phyloP scores from a whole-genome alignment of 2,329 filamentous ascomycete genomes.

The Exophiala sp. region DNA sequence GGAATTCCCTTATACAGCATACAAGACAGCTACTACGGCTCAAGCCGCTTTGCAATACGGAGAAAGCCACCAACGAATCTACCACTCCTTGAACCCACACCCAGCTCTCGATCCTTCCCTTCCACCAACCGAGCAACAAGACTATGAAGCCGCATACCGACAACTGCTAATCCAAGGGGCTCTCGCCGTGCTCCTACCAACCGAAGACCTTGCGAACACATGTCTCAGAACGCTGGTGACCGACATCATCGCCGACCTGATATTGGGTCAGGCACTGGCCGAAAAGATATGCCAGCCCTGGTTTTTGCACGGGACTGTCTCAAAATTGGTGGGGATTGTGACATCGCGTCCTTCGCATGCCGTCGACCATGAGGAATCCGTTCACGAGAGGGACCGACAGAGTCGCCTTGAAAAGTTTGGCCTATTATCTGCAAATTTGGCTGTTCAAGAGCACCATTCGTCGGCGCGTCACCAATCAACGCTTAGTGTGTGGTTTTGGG shows the following conservation, averaged over 20 bases:
- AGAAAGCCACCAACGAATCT: constrained; percentile 64
- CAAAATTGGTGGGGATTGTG: constrained; percentile 61
- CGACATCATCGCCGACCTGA: constrained; percentile 85
- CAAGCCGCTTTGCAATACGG: constrained; percentile 58
- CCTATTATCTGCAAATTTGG: constrained; percentile 43
- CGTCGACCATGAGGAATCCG: constrained; percentile 9
- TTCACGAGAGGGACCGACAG: constrained; percentile 32
- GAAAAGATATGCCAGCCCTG: constrained; percentile 81
- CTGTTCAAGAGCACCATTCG: constrained; percentile 26
- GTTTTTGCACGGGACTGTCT: constrained; percentile 81
- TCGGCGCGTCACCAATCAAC: constrained; percentile 33
- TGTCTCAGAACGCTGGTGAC: constrained; percentile 79
- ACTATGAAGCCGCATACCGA: constrained; percentile 79
- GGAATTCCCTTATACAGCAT: constrained; percentile 52
- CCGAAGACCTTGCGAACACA: constrained; percentile 84
- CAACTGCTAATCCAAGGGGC: constrained; percentile 81
- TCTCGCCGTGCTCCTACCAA: constrained; percentile 79
- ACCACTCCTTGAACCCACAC: constrained; percentile 79
- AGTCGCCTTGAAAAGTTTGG: constrained; percentile 56
- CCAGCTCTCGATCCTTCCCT: constrained; percentile 56
- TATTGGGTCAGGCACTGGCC: constrained; percentile 76
- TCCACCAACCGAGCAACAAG: constrained; percentile 51
- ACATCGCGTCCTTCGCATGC: constrained; percentile 28
- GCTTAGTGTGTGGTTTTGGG: constrained; percentile 47
- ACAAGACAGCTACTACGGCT: constrained; percentile 63